Conservation (phyloP, 257 asterid species). For the Solanum rostratum region DNA sequence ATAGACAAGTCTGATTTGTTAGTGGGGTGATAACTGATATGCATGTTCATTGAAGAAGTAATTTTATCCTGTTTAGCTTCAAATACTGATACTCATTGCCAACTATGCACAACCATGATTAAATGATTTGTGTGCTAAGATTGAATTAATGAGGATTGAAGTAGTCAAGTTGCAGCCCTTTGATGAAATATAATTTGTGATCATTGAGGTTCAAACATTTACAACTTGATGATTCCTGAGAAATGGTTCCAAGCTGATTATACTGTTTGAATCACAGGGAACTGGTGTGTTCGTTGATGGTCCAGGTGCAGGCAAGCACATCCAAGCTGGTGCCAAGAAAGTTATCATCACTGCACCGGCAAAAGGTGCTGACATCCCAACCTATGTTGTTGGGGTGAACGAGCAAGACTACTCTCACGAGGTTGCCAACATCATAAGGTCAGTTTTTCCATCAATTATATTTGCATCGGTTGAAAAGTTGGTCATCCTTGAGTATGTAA, state of each 20-base stretch:
- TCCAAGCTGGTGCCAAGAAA: conserved; percentile 98
- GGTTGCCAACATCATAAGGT: conserved; percentile 78
- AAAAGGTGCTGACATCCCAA: conserved; percentile 90
- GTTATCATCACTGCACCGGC: conserved; percentile 96
- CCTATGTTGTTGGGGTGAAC: conserved; percentile 85
- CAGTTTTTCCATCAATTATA: neutral
- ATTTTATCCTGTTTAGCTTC: neutral
- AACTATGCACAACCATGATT: neutral
- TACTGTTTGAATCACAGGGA: conserved; percentile 35
- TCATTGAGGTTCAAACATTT: neutral
- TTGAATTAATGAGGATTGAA: neutral
- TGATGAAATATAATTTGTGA: neutral
- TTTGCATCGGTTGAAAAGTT: neutral
- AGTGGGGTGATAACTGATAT: neutral
- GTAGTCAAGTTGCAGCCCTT: neutral
- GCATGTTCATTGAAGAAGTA: neutral
- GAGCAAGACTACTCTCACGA: conserved; percentile 73
- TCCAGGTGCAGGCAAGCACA: conserved; percentile 95
- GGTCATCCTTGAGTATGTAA: neutral
- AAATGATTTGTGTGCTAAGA: neutral
- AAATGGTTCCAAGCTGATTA: neutral
- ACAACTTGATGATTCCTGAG: neutral
- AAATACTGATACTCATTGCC: neutral
- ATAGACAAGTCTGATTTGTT: no score
- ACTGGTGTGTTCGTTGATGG: conserved; percentile 94